phyloP scores from a whole-genome alignment of 2,329 filamentous ascomycete species.

The Trichoderma cornu-damae region DNA sequence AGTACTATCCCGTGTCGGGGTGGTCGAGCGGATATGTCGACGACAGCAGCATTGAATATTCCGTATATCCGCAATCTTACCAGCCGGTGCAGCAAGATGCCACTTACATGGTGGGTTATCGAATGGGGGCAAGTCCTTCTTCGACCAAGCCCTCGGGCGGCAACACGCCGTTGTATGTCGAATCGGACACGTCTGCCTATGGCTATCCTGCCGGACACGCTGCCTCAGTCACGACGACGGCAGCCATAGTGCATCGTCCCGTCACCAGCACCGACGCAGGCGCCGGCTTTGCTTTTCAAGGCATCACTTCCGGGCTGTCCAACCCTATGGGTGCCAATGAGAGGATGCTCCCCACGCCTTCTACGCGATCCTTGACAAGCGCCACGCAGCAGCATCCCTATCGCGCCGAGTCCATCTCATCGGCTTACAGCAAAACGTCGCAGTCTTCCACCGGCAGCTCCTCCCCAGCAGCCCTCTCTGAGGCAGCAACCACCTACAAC shows the following conservation, averaged over 20 bases:
- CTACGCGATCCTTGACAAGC: constrained; percentile 22
- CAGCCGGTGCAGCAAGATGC: constrained; percentile 22
- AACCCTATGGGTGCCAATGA: constrained; percentile 20
- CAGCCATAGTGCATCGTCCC: constrained; percentile 19
- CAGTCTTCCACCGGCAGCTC: constrained; percentile 13
- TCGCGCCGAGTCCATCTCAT: constrained; percentile 27
- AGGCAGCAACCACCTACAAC: constrained; percentile 11
- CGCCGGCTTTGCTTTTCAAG: constrained; percentile 22
- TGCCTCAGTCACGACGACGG: constrained; percentile 11
- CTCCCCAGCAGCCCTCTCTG: constrained; percentile 14
- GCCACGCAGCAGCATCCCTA: constrained; percentile 22
- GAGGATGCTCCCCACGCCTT: constrained; percentile 23
- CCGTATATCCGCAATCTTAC: constrained; percentile 24
- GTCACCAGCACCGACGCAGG: constrained; percentile 19
- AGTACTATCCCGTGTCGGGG: constrained; percentile 25
- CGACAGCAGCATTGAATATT: constrained; percentile 26
- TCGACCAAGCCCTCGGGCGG: constrained; percentile 19
- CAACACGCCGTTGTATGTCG: constrained; percentile 24
- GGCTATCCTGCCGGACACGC: constrained; percentile 23
- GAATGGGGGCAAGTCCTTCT: constrained; percentile 23
- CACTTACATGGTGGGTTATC: constrained; percentile 27
- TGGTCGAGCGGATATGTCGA: constrained; percentile 28
- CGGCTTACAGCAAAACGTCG: constrained; percentile 23
- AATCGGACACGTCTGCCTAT: constrained; percentile 27
- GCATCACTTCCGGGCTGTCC: constrained; percentile 16